Conservation (phyloP, 352 stramenopile genomes). For the Globisporangium middletonii region DNA sequence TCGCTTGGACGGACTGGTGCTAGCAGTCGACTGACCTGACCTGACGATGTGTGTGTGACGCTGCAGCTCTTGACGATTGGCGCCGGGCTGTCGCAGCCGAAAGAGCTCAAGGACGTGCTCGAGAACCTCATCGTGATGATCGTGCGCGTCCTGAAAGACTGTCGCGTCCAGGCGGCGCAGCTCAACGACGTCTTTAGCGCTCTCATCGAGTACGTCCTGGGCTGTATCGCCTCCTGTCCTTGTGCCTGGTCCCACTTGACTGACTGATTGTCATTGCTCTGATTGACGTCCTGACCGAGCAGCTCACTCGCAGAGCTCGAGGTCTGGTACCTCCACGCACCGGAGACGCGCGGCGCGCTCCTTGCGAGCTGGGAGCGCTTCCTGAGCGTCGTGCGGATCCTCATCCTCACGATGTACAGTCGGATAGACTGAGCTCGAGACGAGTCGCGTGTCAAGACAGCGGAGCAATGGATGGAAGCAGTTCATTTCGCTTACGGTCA, state of each 20-base stretch:
- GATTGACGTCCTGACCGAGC: neutral
- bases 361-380: conserved; percentile 73
- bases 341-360: conserved; percentile 45
- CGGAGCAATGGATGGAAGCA: too few relatives aligned
- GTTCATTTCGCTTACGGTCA: too few relatives aligned
- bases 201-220: conserved; percentile 44
- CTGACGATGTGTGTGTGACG: neutral
- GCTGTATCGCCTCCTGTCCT: neutral
- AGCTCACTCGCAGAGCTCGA: conserved; percentile 53
- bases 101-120: conserved; percentile 67
- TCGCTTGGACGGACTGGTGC: neutral
- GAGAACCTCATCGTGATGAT: conserved; percentile 59
- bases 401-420: conserved; percentile 52
- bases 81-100: conserved; percentile 63
- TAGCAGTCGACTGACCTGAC: neutral
- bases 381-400: conserved; percentile 48
- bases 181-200: conserved; percentile 57
- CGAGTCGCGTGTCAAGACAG: too few relatives aligned
- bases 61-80: conserved; percentile 58
- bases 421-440: conserved; percentile 14
- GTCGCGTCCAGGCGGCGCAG: conserved; percentile 26
- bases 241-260: neutral
- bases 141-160: conserved; percentile 56
- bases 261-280: neutral
- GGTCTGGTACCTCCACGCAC: conserved; percentile 67